Evolutionary conservation across 2,329 filamentous ascomycete genomes (phyloP), one percentile per base, ranked within the genome.

Genomic region (Ophiocordyceps camponoti-rufipedis): DNA sequence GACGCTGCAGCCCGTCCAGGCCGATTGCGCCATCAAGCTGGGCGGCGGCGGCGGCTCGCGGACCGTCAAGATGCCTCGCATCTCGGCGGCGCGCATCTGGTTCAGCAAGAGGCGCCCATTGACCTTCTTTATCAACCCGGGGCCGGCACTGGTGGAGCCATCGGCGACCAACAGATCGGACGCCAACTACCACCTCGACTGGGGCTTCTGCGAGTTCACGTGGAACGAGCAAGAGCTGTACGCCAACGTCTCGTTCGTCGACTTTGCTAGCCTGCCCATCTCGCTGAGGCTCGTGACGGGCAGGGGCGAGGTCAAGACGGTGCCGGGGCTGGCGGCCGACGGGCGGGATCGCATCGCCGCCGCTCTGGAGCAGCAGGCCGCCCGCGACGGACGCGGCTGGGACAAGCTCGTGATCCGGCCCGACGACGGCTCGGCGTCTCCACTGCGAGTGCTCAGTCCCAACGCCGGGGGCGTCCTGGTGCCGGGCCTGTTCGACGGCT

Each of bases 21-120:
- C 62, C 31, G 67, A 86, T 58, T 74, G 73, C 53, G 72, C 73
- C 35, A 85, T 88, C 49, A 59, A 66, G 1, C 64, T 87, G 5
- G 80, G 80, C 13, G 64, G 66, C 0, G 68, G 78, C 0, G 82
- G 82, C 7, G 64, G 67, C 41, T 74, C 71, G 0, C 72, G 66
- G 28, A 74, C 66, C 3, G 66, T 83, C 23, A 78, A 72, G 1
- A 76, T 87, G 49, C 83, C 83, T 11, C 78, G 78, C 48, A 69
- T 86, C 28, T 79, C 74, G 3, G 82, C 81, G 19, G 82, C 75
- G 1, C 72, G 83, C 45, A 75, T 87, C 57, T 88, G 80, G 78
- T 82, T 85, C 59, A 75, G 70, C 46, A 66, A 74, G 48, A 73
- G 72, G 52, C 62, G 62, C 41, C 71, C 70, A 33, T 67, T 87